These are phyloP conservation scores for Sicyos edulis DNA, from an alignment of 306 rosid genomes.

Conservation along the genomic window DNA sequence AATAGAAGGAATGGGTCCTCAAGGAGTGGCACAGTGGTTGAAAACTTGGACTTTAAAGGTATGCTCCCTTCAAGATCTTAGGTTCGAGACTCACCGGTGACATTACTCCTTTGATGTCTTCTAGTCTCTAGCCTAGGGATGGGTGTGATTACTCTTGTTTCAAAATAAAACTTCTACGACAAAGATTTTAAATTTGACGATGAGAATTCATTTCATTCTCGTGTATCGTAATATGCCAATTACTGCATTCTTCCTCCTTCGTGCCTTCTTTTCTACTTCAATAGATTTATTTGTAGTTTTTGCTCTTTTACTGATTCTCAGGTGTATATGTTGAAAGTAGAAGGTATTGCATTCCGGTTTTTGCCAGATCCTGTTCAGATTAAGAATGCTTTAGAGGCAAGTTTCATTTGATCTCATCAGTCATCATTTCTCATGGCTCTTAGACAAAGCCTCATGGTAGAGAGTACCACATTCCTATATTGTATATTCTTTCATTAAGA, in stretches of 20 bases:
- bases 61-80: too few species aligned
- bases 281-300: neutral
- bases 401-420: conserved; percentile 23
- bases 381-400: conserved; percentile 83
- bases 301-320: conserved; percentile 22
- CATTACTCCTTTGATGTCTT: too few species aligned
- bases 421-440: neutral
- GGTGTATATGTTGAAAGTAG: conserved; percentile 97
- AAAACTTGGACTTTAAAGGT: too few species aligned
- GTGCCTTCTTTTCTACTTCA: neutral
- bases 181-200: too few species aligned
- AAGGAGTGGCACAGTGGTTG: too few species aligned
- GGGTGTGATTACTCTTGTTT: too few species aligned
- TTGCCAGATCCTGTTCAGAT: conserved; percentile 93
- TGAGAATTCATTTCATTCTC: neutral
- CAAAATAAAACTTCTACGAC: too few species aligned
- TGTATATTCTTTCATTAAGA: neutral
- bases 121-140: too few species aligned
- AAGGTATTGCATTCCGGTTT: conserved; percentile 94
- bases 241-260: neutral
- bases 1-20: too few species aligned
- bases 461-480: neutral
- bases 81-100: too few species aligned
- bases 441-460: neutral
- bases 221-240: too few species aligned